These are phyloP conservation scores for Clarireedia monteithiana DNA, from an alignment of 2,329 filamentous ascomycete species.

Conservation along the genomic window DNA sequence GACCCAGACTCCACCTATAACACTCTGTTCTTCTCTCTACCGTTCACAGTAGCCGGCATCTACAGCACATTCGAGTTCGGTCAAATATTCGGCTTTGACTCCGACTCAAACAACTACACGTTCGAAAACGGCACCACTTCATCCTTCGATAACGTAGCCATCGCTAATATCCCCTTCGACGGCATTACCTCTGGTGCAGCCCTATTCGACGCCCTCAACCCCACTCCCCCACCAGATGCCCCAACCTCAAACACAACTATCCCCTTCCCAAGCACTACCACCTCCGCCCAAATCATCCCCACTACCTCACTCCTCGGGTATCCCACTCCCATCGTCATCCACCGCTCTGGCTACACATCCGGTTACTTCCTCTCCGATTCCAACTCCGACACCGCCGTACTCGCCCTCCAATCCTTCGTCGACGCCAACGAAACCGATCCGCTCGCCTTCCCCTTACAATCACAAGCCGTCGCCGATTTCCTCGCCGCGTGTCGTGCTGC, in stretches of 20 bases:
- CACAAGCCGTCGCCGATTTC: slow-evolving; percentile 29
- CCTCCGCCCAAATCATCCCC: background rate
- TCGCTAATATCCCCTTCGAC: slow-evolving; percentile 27
- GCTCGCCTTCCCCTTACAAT: slow-evolving; percentile 15
- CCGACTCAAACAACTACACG: slow-evolving; percentile 31
- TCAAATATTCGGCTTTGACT: slow-evolving; percentile 28
- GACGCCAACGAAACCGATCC: background rate
- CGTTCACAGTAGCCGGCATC: slow-evolving; percentile 23
- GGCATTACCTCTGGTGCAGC: slow-evolving; percentile 20
- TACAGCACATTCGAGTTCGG: slow-evolving; percentile 26
- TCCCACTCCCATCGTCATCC: slow-evolving; percentile 20
- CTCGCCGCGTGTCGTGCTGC: slow-evolving; percentile 37
- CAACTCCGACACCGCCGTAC: slow-evolving; percentile 20
- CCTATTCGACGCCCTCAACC: slow-evolving; percentile 20
- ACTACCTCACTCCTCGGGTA: slow-evolving; percentile 16
- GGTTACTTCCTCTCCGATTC: slow-evolving; percentile 21
- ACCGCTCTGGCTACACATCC: slow-evolving; percentile 17
- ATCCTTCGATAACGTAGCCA: slow-evolving; percentile 29
- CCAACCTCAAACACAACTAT: slow-evolving; percentile 34
- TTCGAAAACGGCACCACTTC: slow-evolving; percentile 33
- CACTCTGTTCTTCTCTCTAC: slow-evolving; percentile 30
- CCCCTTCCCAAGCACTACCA: background rate
- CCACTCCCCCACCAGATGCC: slow-evolving; percentile 4
- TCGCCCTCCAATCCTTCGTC: slow-evolving; percentile 20
- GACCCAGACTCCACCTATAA: slow-evolving; percentile 35